Conservation (phyloP, 225 moss, liverwort and hornwort genomes). For the Neckera pumila region DNA sequence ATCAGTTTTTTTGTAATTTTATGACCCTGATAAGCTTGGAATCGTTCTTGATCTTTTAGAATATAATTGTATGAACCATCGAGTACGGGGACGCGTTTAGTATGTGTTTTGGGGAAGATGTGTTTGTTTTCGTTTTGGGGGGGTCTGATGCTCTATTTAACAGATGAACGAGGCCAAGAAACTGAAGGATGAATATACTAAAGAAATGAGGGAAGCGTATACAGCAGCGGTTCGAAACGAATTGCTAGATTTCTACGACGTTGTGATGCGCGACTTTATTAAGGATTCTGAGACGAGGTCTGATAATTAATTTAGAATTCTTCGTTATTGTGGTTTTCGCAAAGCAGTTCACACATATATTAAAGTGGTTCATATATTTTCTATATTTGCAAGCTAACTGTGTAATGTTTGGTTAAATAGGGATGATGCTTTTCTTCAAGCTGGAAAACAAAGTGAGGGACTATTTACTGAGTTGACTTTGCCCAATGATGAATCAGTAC, state of each 20-base stretch:
- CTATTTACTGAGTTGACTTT: constrained; percentile 62
- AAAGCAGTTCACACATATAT: not conserved
- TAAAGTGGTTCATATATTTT: not conserved
- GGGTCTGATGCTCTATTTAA: not conserved
- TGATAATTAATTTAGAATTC: not conserved
- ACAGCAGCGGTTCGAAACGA: constrained; percentile 17
- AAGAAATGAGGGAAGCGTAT: constrained; percentile 11
- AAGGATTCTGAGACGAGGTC: constrained; percentile 50
- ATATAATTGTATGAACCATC: not conserved
- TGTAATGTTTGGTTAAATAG: constrained; percentile 23
- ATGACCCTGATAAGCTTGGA: not conserved
- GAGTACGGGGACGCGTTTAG: not conserved
- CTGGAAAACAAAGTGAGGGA: constrained; percentile 31
- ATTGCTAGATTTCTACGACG: constrained; percentile 67
- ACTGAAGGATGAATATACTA: not conserved
- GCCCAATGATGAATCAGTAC: constrained; percentile 38
- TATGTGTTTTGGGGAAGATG: not conserved
- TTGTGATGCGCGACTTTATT: constrained; percentile 81
- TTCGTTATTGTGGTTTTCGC: not conserved
- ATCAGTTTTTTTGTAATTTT: not conserved
- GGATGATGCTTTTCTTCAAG: constrained; percentile 24
- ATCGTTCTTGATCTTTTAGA: not conserved
- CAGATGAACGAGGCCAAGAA: constrained; percentile 31
- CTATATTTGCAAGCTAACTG: not conserved
- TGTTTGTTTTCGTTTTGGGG: not conserved